phyloP scores from a whole-genome alignment of 2,329 filamentous ascomycete species.

The Conoideocrella luteorostrata region DNA sequence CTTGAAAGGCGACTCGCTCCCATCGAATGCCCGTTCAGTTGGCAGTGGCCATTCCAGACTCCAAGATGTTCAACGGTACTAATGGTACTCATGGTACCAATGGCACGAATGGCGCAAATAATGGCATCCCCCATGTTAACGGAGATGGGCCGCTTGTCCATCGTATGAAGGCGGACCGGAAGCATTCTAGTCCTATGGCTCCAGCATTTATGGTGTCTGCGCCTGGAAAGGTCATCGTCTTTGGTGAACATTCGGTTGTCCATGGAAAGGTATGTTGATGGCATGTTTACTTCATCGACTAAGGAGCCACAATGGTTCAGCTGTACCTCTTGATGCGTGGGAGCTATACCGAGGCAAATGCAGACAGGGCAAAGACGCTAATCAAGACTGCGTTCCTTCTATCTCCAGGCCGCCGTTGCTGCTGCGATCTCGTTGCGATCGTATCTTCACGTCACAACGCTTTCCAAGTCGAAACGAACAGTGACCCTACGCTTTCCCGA shows the following conservation, averaged over 20 bases:
- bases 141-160: conserved; percentile 27
- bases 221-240: conserved; percentile 96
- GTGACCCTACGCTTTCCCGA: conserved; percentile 87
- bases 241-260: conserved; percentile 96
- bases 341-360: too few relatives aligned
- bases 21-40: too few relatives aligned
- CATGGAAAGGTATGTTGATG: conserved; percentile 68
- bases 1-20: background rate
- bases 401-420: conserved; percentile 74
- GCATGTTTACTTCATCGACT: background rate
- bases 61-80: conserved; percentile 15
- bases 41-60: background rate
- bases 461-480: conserved; percentile 85
- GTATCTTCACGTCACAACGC: conserved; percentile 89
- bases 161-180: conserved; percentile 42
- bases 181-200: conserved; percentile 61
- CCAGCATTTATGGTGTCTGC: conserved; percentile 97
- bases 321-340: too few relatives aligned
- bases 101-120: conserved; percentile 19
- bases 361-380: background rate
- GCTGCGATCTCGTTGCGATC: conserved; percentile 92
- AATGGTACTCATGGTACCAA: too few relatives aligned
- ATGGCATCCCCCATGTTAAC: conserved; percentile 24
- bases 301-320: background rate
- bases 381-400: background rate